Percentiles rank a stretch among this genome's conserved stretches.
These are phyloP conservation scores for Drechslerella stenobrocha DNA, from an alignment of 2,329 filamentous ascomycete species.

Conservation along the genomic window DNA sequence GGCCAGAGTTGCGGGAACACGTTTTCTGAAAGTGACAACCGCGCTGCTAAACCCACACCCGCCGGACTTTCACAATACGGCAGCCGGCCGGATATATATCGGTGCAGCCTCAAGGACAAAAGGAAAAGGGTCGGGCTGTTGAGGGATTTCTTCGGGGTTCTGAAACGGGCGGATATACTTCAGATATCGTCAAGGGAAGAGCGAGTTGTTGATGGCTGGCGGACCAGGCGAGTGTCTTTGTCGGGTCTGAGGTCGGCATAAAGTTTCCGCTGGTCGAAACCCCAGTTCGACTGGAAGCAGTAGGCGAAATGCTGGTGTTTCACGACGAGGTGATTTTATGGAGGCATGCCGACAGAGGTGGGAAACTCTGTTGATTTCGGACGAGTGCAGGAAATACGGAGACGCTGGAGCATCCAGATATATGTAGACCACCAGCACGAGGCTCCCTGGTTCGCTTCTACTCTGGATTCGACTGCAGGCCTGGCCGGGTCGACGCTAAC, in stretches of 20 bases:
- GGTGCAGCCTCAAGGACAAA: background rate
- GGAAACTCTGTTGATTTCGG: slow-evolving; percentile 13
- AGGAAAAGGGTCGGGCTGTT: background rate
- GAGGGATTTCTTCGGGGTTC: slow-evolving; percentile 9
- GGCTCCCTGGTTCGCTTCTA: slow-evolving; percentile 30
- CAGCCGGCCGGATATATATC: background rate
- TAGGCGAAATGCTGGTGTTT: slow-evolving; percentile 30
- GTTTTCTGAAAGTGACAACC: background rate
- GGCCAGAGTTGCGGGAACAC: slow-evolving; percentile 32
- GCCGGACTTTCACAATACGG: slow-evolving; percentile 2
- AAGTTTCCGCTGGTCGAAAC: slow-evolving; percentile 24
- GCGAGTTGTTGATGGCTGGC: background rate
- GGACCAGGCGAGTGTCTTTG: background rate
- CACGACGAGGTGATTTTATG: slow-evolving; percentile 35
- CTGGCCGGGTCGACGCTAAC: slow-evolving; percentile 28
- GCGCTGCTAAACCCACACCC: background rate
- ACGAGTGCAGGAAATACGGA: slow-evolving; percentile 20
- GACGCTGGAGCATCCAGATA: slow-evolving; percentile 43
- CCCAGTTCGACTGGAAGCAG: slow-evolving; percentile 41
- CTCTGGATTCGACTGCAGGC: slow-evolving; percentile 23
- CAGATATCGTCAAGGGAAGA: slow-evolving; percentile 4
- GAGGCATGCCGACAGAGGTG: slow-evolving; percentile 36
- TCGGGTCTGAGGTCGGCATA: slow-evolving; percentile 28
- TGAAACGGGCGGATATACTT: slow-evolving; percentile 25
- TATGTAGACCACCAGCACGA: slow-evolving; percentile 35